Evolutionary conservation across 2,329 filamentous ascomycete genomes (phyloP).

Genomic region (Beauveria australis): DNA sequence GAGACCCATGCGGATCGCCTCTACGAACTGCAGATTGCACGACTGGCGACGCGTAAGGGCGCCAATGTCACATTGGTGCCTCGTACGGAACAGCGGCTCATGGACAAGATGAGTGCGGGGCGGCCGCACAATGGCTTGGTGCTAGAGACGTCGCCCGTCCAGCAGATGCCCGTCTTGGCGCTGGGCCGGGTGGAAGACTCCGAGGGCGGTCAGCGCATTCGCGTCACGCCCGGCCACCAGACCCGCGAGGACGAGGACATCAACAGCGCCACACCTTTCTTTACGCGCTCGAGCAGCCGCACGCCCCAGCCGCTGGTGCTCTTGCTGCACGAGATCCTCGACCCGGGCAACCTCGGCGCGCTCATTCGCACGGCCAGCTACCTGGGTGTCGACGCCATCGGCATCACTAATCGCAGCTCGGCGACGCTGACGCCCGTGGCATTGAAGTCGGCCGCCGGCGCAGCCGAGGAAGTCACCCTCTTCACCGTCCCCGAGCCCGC

Average conservation of each 20-base stretch:
- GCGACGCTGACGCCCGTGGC: slow-evolving; percentile 68
- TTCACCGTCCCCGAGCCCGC: slow-evolving; percentile 60
- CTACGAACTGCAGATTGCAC: slow-evolving; percentile 36
- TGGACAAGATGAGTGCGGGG: slow-evolving; percentile 76
- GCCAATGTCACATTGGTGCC: slow-evolving; percentile 51
- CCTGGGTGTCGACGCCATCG: slow-evolving; percentile 79
- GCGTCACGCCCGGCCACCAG: slow-evolving; percentile 56
- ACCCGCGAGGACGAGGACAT: slow-evolving; percentile 64
- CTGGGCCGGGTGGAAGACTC: slow-evolving; percentile 43
- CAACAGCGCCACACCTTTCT: slow-evolving; percentile 58
- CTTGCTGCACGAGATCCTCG: slow-evolving; percentile 67
- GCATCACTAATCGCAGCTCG: slow-evolving; percentile 64
- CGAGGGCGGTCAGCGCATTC: slow-evolving; percentile 41
- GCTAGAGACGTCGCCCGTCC: slow-evolving; percentile 78
- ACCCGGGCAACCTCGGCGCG: slow-evolving; percentile 84
- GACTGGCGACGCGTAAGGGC: slow-evolving; percentile 38
- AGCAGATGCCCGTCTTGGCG: slow-evolving; percentile 56
- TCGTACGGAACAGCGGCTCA: slow-evolving; percentile 54
- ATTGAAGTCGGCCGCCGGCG: slow-evolving; percentile 82
- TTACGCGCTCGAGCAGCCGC: slow-evolving; percentile 22
- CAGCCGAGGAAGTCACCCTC: slow-evolving; percentile 70
- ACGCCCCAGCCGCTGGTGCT: slow-evolving; percentile 60
- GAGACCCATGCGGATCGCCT: slow-evolving; percentile 42
- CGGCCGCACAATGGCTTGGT: slow-evolving; percentile 87
- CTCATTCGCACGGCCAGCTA: slow-evolving; percentile 86